These are phyloP conservation scores for Skeletonema costatum DNA, from an alignment of 108 stramenopile genomes.

Conservation along the genomic window DNA sequence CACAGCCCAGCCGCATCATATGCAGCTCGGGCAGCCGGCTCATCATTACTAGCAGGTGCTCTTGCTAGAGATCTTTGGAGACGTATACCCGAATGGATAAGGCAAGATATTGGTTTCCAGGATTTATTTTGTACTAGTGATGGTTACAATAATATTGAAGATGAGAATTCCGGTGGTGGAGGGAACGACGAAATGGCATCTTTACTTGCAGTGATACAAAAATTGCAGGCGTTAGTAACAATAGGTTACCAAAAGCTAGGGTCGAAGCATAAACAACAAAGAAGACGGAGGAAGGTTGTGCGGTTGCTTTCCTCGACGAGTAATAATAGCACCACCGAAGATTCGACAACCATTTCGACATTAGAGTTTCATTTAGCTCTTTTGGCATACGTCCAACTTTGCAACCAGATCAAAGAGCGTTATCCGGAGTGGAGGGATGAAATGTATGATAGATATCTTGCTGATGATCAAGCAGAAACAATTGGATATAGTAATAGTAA, in stretches of 20 bases:
- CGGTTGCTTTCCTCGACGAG: conserved; percentile 7
- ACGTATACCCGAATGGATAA: conserved; percentile 58
- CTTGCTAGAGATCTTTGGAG: conserved; percentile 44
- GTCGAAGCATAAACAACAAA: conserved; percentile 9
- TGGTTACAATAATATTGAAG: neutral
- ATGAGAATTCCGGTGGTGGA: neutral
- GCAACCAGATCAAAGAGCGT: conserved; percentile 32
- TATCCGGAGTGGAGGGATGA: conserved; percentile 48
- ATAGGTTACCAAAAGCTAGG: conserved; percentile 45
- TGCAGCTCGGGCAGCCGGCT: conserved; percentile 31
- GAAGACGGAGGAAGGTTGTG: neutral
- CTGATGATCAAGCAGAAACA: conserved; percentile 34
- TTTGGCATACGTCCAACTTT: conserved; percentile 62
- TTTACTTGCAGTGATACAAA: conserved; percentile 53
- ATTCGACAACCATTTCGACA: conserved; percentile 27
- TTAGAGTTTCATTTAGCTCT: conserved; percentile 69
- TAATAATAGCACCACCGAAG: neutral
- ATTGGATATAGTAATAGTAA: neutral
- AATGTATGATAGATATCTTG: conserved; percentile 17
- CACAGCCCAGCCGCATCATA: conserved; percentile 18
- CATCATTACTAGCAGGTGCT: conserved; percentile 25
- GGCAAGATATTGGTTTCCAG: conserved; percentile 58
- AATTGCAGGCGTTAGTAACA: conserved; percentile 48
- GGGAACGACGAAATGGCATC: conserved; percentile 46
- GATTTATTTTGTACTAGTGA: conserved; percentile 9